Percentiles rank a stretch among this genome's conserved stretches.
phyloP scores from a whole-genome alignment of 495 filamentous ascomycete genomes.

The Annulohypoxylon stygium region DNA sequence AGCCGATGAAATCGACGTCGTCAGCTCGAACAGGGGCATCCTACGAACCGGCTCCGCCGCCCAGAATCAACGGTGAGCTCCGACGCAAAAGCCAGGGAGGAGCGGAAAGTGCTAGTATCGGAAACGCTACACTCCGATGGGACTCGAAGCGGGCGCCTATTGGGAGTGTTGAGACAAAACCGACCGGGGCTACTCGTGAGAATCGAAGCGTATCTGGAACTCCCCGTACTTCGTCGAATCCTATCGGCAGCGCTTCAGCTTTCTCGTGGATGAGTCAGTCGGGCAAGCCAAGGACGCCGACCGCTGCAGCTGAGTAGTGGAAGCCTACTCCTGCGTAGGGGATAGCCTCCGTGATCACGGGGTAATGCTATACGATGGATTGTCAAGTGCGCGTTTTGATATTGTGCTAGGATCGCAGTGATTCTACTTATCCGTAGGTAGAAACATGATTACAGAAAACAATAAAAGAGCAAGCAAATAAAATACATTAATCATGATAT shows the following conservation, averaged over 20 bases:
- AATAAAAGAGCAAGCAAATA: constrained; percentile 37
- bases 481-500: constrained; percentile 17
- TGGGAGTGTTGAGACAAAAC: constrained; percentile 44
- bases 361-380: constrained; percentile 34
- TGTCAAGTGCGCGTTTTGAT: constrained; percentile 24
- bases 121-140: constrained; percentile 53
- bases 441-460: constrained; percentile 36
- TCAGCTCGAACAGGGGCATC: constrained; percentile 60
- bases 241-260: constrained; percentile 91
- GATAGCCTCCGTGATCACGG: constrained; percentile 23
- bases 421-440: constrained; percentile 38
- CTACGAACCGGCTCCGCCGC: constrained; percentile 59
- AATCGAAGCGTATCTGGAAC: constrained; percentile 52
- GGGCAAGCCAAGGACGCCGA: constrained; percentile 55
- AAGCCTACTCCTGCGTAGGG: constrained; percentile 3
- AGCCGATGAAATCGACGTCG: constrained; percentile 70
- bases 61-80: constrained; percentile 54
- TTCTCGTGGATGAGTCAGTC: constrained; percentile 85
- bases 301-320: constrained; percentile 51
- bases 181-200: constrained; percentile 56
- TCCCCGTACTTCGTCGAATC: constrained; percentile 72
- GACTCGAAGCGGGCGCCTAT: constrained; percentile 54
- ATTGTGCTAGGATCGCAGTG: constrained; percentile 21
- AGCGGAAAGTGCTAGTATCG: constrained; percentile 49
- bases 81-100: constrained; percentile 57